Evolutionary conservation across 192 early-diverging fungal genomes (phyloP).

Genomic region (Podila epicladia): DNA sequence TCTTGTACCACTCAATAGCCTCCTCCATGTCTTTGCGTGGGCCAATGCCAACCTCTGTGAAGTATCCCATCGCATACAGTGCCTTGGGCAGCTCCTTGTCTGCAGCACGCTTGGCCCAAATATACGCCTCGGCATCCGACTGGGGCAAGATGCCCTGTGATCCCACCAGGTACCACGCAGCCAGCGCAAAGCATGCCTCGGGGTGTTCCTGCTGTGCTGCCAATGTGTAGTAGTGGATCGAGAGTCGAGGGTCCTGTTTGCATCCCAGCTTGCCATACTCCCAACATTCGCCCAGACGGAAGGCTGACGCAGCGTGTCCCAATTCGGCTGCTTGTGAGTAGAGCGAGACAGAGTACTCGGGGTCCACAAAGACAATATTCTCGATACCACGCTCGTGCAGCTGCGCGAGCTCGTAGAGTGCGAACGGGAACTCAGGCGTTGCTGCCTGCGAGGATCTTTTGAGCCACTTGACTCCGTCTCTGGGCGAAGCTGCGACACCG

Average conservation of each 20-base stretch:
- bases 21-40: conserved; percentile 62
- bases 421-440: conserved; percentile 67
- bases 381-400: conserved; percentile 66
- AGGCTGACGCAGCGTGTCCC: conserved; percentile 72
- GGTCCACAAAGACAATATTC: conserved; percentile 69
- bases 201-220: conserved; percentile 72
- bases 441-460: conserved; percentile 69
- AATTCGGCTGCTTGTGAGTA: conserved; percentile 71
- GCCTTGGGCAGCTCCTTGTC: conserved; percentile 70
- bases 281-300: conserved; percentile 69
- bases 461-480: conserved; percentile 71
- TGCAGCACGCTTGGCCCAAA: conserved; percentile 70
- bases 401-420: conserved; percentile 64
- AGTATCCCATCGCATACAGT: conserved; percentile 73
- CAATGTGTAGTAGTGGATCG: conserved; percentile 69
- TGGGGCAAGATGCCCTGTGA: conserved; percentile 65
- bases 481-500: conserved; percentile 57
- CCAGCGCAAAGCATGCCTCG: conserved; percentile 70
- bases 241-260: conserved; percentile 61
- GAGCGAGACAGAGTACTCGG: conserved; percentile 68
- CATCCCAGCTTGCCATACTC: conserved; percentile 70
- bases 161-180: conserved; percentile 75
- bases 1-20: conserved; percentile 70
- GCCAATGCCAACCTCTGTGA: conserved; percentile 74
- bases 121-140: conserved; percentile 70